Conservation (phyloP, 106 monocot genomes). For the Allium sativum region DNA sequence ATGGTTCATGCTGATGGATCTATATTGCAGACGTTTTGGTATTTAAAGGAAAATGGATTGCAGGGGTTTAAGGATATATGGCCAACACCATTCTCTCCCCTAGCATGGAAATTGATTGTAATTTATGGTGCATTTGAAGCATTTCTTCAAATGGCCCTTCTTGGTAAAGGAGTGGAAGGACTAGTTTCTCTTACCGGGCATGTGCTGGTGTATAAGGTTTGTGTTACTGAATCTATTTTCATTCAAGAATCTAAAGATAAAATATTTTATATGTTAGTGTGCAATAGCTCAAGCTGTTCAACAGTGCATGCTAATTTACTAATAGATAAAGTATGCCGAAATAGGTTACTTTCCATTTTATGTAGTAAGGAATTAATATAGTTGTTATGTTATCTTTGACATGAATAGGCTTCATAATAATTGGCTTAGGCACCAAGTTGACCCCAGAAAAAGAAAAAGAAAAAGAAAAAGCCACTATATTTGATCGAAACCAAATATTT, state of each 20-base stretch:
- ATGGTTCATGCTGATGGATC: constrained; percentile 99
- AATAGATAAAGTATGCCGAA: no score
- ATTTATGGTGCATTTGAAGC: constrained; percentile 86
- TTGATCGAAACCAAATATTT: no score
- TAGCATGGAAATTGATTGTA: constrained; percentile 86
- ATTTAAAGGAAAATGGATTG: constrained; percentile 58
- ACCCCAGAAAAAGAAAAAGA: no score
- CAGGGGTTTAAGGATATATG: constrained; percentile 63
- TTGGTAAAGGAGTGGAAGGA: constrained; percentile 78
- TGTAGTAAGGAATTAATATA: no score
- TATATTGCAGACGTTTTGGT: constrained; percentile 45
- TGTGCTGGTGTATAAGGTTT: constrained; percentile 86
- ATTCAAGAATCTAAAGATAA: no score
- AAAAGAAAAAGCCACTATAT: no score
- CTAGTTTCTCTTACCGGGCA: constrained; percentile 79
- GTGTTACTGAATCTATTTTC: constrained; percentile 5
- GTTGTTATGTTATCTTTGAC: no score
- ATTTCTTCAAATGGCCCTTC: constrained; percentile 66
- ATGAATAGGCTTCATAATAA: no score
- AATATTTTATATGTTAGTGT: not conserved
- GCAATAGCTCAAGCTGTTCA: no score
- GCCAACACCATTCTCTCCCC: constrained; percentile 52
- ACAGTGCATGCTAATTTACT: no score
- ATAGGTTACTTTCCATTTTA: no score
- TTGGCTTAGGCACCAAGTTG: no score